A percentile compares a stretch with the other conserved stretches of the same genome.
phyloP scores from a whole-genome alignment of 225 moss, liverwort and hornwort species.

The Ulota crispa region DNA sequence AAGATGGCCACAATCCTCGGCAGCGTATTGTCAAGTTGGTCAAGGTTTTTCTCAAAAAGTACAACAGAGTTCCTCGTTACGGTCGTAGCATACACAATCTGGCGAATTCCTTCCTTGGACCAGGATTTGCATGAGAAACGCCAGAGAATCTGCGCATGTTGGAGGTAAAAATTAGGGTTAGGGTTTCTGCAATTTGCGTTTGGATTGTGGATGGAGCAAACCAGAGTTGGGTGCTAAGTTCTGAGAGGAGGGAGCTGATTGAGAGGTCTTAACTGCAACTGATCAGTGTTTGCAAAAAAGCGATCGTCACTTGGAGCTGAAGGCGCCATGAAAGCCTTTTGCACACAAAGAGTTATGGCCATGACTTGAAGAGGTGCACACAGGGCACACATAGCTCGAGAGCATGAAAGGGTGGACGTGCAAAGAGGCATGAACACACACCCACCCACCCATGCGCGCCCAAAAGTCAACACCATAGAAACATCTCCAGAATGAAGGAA shows the following conservation, averaged over 20 bases:
- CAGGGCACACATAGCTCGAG: neutral
- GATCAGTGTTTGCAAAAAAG: neutral
- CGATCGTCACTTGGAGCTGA: neutral
- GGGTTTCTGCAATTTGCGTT: too few species aligned
- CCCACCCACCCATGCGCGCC: neutral
- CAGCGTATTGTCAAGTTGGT: too few species aligned
- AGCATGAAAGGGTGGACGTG: slow-evolving; percentile 20
- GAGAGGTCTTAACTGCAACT: neutral
- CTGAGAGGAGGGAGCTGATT: neutral
- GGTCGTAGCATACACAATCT: too few species aligned
- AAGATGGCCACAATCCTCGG: neutral
- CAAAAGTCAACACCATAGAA: neutral
- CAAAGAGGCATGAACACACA: slow-evolving; percentile 11
- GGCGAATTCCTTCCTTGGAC: too few species aligned
- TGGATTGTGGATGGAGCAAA: too few species aligned
- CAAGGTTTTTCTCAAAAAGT: neutral
- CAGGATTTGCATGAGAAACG: too few species aligned
- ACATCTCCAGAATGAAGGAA: neutral
- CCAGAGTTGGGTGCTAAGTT: neutral
- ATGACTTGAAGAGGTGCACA: neutral
- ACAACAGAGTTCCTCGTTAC: neutral
- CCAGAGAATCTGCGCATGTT: neutral
- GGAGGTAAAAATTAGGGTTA: too few species aligned
- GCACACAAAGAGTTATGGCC: neutral
- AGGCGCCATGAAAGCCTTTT: too few species aligned